These are phyloP conservation scores for Fusarium foetens DNA, from an alignment of 2,329 filamentous ascomycete genomes.

Conservation along the genomic window DNA sequence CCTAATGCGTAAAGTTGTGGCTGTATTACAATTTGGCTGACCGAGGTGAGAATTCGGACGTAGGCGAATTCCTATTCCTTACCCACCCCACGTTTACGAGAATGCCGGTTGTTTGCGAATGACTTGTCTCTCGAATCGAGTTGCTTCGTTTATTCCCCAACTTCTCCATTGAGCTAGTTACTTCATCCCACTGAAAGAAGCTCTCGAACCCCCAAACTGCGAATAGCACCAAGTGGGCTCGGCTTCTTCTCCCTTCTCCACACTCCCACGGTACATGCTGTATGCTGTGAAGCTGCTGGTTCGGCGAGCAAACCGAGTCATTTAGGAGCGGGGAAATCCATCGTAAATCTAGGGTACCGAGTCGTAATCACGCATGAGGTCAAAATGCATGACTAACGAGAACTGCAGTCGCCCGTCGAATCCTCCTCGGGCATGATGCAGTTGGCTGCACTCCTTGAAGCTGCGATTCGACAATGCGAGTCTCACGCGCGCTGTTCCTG, in stretches of 20 bases:
- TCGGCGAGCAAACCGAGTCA: constrained; percentile 12
- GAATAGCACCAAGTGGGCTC: constrained; percentile 19
- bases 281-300: background rate
- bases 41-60: background rate
- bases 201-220: constrained; percentile 21
- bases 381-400: constrained; percentile 37
- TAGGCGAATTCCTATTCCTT: constrained; percentile 2
- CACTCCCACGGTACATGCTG: constrained; percentile 19
- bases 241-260: constrained; percentile 12
- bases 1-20: constrained; percentile 9
- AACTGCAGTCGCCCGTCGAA: constrained; percentile 8
- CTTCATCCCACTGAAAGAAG: background rate
- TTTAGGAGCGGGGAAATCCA: constrained; percentile 7
- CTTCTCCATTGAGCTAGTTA: constrained; percentile 18
- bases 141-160: background rate
- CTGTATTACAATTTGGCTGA: constrained; percentile 5
- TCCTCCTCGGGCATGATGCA: constrained; percentile 1
- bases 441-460: background rate
- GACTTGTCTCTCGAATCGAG: background rate
- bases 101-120: background rate
- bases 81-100: constrained; percentile 10
- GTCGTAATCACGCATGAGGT: constrained; percentile 29
- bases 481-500: constrained; percentile 28
- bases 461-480: constrained; percentile 21
- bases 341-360: constrained; percentile 8